phyloP scores from a whole-genome alignment of 768 basidiomycete species.

The Megacollybia marginata region DNA sequence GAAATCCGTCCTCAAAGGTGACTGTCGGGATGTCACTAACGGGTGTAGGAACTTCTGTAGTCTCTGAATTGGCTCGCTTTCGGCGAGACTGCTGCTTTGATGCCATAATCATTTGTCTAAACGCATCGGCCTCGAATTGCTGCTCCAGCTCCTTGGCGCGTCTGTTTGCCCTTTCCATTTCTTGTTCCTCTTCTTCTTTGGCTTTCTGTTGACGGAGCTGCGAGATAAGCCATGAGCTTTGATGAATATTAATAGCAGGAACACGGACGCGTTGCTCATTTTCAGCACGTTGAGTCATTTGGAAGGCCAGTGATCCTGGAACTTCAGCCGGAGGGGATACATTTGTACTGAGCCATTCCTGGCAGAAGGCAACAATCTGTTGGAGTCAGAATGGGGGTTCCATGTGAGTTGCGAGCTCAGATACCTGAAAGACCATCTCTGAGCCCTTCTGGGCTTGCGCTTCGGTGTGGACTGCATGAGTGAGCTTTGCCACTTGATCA shows the following conservation, averaged over 20 bases:
- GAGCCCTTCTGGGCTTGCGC: constrained; percentile 58
- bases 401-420: constrained; percentile 10
- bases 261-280: constrained; percentile 57
- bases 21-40: constrained; percentile 49
- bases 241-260: background rate
- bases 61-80: constrained; percentile 61
- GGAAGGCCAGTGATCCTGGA: constrained; percentile 63
- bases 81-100: constrained; percentile 47
- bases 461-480: constrained; percentile 55
- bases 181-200: constrained; percentile 24
- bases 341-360: constrained; percentile 63
- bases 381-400: background rate
- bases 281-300: constrained; percentile 70
- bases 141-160: constrained; percentile 55
- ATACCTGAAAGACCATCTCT: constrained; percentile 75
- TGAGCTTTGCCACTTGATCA: constrained; percentile 49
- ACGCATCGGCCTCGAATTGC: constrained; percentile 59
- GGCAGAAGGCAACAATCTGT: constrained; percentile 59
- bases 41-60: constrained; percentile 52
- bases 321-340: constrained; percentile 51
- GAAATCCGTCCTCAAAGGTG: constrained; percentile 50
- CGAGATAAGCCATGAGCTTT: background rate
- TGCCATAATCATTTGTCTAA: constrained; percentile 36
- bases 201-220: background rate
- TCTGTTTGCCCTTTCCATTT: constrained; percentile 48